Percentiles rank a stretch among this genome's conserved stretches.
Conservation (phyloP, 2,329 filamentous ascomycete species). For the Reticulascus tulasneorum region DNA sequence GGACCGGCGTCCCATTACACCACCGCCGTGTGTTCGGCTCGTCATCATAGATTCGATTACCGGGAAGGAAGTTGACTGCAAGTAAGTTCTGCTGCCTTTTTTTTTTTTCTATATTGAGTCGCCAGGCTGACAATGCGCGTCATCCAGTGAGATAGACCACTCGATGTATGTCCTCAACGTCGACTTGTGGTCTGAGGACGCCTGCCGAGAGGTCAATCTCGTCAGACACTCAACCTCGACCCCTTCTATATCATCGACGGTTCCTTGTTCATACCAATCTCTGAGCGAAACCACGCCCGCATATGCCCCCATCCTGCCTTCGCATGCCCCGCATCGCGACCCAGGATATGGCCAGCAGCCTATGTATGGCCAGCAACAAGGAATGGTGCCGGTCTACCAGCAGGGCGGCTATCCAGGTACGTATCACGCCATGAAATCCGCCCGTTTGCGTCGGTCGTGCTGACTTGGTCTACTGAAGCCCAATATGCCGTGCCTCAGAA, state of each 20-base stretch:
- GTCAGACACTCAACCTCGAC: constrained; percentile 60
- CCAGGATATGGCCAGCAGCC: constrained; percentile 5
- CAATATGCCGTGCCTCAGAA: no score
- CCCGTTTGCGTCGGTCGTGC: no score
- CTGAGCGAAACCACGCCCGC: constrained; percentile 21
- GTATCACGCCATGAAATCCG: no score
- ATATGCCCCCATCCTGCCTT: constrained; percentile 5
- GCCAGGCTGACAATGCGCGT: constrained; percentile 21
- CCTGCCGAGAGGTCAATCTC: constrained; percentile 62
- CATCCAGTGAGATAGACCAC: constrained; percentile 52
- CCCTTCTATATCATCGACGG: constrained; percentile 78
- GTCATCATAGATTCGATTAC: constrained; percentile 72
- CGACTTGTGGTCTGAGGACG: constrained; percentile 64
- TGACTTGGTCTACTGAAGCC: no score
- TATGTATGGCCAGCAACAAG: constrained; percentile 15
- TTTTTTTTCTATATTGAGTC: not conserved
- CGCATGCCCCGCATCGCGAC: constrained; percentile 4
- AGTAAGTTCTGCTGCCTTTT: constrained; percentile 48
- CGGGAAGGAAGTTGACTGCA: constrained; percentile 77
- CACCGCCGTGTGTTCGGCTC: constrained; percentile 85
- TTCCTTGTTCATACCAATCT: constrained; percentile 66
- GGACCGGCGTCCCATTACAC: constrained; percentile 94
- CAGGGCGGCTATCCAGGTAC: no score
- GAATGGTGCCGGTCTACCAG: not conserved
- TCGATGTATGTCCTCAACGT: constrained; percentile 58